Evolutionary conservation across 768 basidiomycete species (phyloP), one percentile per base, ranked within the genome.

Genomic region (Hysterangium stoloniferum): DNA sequence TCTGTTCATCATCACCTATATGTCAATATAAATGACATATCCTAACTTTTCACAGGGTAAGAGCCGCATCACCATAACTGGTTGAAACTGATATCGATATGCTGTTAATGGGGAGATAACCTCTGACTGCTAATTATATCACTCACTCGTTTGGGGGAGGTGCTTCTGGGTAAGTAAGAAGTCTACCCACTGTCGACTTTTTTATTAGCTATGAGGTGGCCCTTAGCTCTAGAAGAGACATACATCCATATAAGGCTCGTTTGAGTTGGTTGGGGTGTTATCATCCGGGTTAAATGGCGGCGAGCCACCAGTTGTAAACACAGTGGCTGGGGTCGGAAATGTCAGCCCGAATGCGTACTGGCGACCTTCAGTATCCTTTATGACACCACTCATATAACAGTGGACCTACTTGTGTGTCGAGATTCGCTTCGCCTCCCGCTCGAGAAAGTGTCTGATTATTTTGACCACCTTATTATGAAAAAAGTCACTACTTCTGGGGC

Each of bases 281-380:
- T 54, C 19, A 53, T 81, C 78, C 1, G 79, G 73, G 8, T 64
- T 70, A 62, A 75, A 84, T 19, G 79, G 80, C 2, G 83, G 80
- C 4, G 68, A 55, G 4, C 85, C 84, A 13, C 69, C 74, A 20
- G 83, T 86, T 0, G 82, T 77, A 56, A 69, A 85, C 56, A 80
- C 80, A 4, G 73, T 78, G 5, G 66, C 68, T 3, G 75, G 75
- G 5, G 75, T 83, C 1, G 84, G 84, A 59, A 73, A 74, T 4
- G 80, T 70, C 24, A 87, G 49, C 17, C 84, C 85, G 52, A 75
- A 80, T 1, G 75, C 80, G 61, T 79, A 82, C 58, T 86, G 36
- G 7, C 8, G 9, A 17, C 4, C 4, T 34, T 5, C 15, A 4
- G 4, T 22, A 27, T 35, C 47, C n/a, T 17, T n/a, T 9, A 45